Base-by-base conservation (phyloP, 495 filamentous ascomycete genomes). In the Hypomontagnella submonticulosa region DNA sequence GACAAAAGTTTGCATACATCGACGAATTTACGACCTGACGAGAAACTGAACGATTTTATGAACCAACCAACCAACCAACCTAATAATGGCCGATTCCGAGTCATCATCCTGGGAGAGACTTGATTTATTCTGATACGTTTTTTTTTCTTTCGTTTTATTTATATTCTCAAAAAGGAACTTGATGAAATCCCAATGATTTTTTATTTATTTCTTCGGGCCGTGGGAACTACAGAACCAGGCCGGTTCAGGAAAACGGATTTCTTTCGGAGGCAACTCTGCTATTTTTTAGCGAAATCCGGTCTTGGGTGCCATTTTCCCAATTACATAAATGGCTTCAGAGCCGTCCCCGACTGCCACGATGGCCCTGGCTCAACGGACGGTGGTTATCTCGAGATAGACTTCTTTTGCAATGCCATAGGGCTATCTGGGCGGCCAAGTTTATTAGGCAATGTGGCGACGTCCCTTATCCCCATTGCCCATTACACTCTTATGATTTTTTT, bases 1-100 rank as follows among this genome's bases (percentile, higher is more conserved):
- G 62, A 71, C 63, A 74, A 74, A 74, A 74, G 56, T 67, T 70
- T 74, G 71, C 71, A 74, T 74, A 72, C 64, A 73, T 42, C 42
- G 38, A 70, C 67, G 67, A 67, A 27, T 62, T 63, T 67, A 67
- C 64, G 64, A 67, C 52, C 46, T 67, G 15, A 58, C 51, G 55
- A 72, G 64, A 52, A 65, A 62, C 51, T 46, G 55, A 43, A 71
- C 61, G 62, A 69, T 44, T 57, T 71, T 71, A 70, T 64, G 71
- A 36, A 50, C 44, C 44, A 53, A 59, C 42, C 57, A 36, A 50
- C 44, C 44, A 53, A 59, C 42, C 57, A 56, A 66, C 55, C 57
- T 66, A 66, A 61, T 70, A 61, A 46, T 57, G 46, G 38, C 50
- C 15, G 58, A 53, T 56, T 52, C 40, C 41, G 33, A 43, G 54